Evolutionary conservation across 441 rosid species (phyloP), one percentile per base, ranked within the genome.

Genomic region (Erodium chrysanthum): DNA sequence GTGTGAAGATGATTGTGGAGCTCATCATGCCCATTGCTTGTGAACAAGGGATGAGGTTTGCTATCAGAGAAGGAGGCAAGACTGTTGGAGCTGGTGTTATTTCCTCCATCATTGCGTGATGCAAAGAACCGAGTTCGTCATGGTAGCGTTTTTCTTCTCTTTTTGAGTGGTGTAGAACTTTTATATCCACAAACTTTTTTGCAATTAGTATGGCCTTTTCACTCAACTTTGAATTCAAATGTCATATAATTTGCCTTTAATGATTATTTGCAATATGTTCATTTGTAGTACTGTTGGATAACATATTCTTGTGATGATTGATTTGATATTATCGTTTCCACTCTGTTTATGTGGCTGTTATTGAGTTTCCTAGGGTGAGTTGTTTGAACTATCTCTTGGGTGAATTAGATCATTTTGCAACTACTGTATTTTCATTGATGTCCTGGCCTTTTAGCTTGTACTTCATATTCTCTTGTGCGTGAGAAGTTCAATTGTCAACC

Each of bases 31-130:
- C 98, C 0, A 96, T 95, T 65, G 97, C 98, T 79, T 92, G 96
- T 81, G 95, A 95, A 71, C 92, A 84, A 79, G 95, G 99, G 3
- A 91, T 90, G 99, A 84, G 99, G 82, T 92, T 95, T 82, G 98
- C 99, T 59, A 92, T 95, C 66, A 81, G 96, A 80, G 98, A 95
- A 85, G 99, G 95, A 66, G 99, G 99, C 46, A 88, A 85, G 89
- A 95, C 96, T 17, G 92, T 92, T 64, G 99, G 96, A 56, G 97
- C 97, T 25, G 92, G 93, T 65, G 99, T 92, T 65, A 95, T 95
- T 83, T 88, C 84, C 83, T 70, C 95, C 40, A 92, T 95, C 74
- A 67, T 95, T 67, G 86, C 88, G 79, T 90, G 82, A 78, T 23
- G 21, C 46, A 10, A 10, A 40, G 14, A 5, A 9, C 29, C n/a